Evolutionary conservation across 2,329 filamentous ascomycete genomes (phyloP).

Genomic region (Teratosphaeria zuluensis): DNA sequence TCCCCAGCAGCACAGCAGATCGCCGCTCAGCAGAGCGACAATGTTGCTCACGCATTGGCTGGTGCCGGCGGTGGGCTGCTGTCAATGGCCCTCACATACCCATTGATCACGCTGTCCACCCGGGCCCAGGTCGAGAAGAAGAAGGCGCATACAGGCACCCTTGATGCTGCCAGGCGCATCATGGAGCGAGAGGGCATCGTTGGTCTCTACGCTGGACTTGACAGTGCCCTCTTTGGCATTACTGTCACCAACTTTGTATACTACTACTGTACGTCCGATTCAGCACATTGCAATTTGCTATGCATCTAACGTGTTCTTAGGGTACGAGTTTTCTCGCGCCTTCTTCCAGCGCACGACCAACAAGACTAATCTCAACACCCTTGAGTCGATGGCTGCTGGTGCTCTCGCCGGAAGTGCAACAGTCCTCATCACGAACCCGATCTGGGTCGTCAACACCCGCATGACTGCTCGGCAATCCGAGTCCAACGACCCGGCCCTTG

Average conservation of each 20-base stretch:
- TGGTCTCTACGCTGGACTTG: slow-evolving; percentile 85
- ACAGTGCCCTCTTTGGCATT: slow-evolving; percentile 93
- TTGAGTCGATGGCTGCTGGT: slow-evolving; percentile 91
- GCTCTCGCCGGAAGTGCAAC: slow-evolving; percentile 89
- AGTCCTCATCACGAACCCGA: slow-evolving; percentile 92
- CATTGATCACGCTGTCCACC: slow-evolving; percentile 92
- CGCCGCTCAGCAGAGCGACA: slow-evolving; percentile 78
- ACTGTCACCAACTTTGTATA: slow-evolving; percentile 99
- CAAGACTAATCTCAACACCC: slow-evolving; percentile 72
- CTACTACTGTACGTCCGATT: slow-evolving; percentile 67
- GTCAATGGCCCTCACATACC: slow-evolving; percentile 92
- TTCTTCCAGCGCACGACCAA: slow-evolving; percentile 72
- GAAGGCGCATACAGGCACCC: slow-evolving; percentile 75
- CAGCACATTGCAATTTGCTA: background rate
- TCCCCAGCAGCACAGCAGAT: slow-evolving; percentile 22
- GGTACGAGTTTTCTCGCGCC: slow-evolving; percentile 92
- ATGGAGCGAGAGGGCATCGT: slow-evolving; percentile 81
- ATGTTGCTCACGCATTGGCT: slow-evolving; percentile 88
- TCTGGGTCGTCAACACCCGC: slow-evolving; percentile 98
- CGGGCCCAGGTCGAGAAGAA: slow-evolving; percentile 96
- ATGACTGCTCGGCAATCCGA: slow-evolving; percentile 83
- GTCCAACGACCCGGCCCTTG: slow-evolving; percentile 28
- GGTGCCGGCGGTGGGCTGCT: slow-evolving; percentile 88
- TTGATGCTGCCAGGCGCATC: slow-evolving; percentile 75
- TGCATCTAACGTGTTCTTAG: slow-evolving; percentile 18